Base-by-base conservation (phyloP, 306 rosid species). In the Sicyos baderoa region DNA sequence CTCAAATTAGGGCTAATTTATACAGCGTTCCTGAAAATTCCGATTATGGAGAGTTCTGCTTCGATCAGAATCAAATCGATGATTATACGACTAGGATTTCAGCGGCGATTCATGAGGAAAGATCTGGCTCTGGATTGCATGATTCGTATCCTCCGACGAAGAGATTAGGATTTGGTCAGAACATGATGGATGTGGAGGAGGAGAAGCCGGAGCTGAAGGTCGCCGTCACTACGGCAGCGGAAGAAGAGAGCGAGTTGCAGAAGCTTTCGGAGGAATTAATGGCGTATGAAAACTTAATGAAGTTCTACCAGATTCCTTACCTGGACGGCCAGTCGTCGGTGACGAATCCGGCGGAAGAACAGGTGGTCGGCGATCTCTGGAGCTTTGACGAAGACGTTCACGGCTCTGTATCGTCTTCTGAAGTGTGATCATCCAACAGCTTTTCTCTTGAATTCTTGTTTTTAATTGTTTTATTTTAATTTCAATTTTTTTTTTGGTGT, bases 211-310 rank as follows among this genome's bases (percentile, higher is more conserved):
- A 78, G 75, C 62, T 1, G 32, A 55, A 71, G 70, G 66, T 13
- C 9, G 70, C 16, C 27, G 44, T 18, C 4, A 7, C 44, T 4
- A 19, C 12, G 44, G 80, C 75, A 5, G 48, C 51, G 0, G 68
- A 42, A 37, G 89, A 75, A 22, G 79, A 84, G 56, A 79, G 68
- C 40, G 88, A 82, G 61, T 75, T 86, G 59, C 82, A 75, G 80
- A 89, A 86, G 83, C 87, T 89, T 0, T 86, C 97, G 0, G 93
- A 92, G 75, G 95, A 92, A 74, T 68, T 92, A 15, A 80, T 89
- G 91, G 96, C 97, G 54, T 89, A 79, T 45, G 96, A 92, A 82
- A 82, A 79, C 60, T 81, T 44, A 81, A 89, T 92, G 95, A 92
- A 85, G 74, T 92, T 92, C 51, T 89, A 83, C 79, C 88, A 92